Evolutionary conservation across 176 grass and related monocot species (phyloP), one percentile per base, ranked within the genome.

Genomic region (Juncus effusus): DNA sequence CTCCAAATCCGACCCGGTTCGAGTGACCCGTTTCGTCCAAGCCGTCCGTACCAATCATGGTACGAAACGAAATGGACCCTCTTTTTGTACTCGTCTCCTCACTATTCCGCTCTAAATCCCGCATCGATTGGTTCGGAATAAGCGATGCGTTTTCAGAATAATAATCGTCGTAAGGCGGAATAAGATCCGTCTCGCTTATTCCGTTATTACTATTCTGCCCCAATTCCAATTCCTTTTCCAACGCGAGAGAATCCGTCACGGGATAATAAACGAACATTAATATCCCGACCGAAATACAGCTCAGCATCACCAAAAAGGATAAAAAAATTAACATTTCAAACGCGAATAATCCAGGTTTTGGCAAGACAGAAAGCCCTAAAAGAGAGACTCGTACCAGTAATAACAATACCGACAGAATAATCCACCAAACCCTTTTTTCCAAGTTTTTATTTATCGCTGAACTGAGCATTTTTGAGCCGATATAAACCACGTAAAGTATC

Each of bases 111-210:
- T 83, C 81, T 15, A 84, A 62, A 63, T 85, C 95, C 54, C 66
- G 78, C 42, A 80, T 77, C 56, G 80, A 86, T 61, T 88, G 89
- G 66, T 93, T 93, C 40, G 75, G 75, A 67, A 94, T 65, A 16
- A 94, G 85, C 56, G 89, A 92, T 0, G 71, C 56, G 2, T 47
- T 47, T 19, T 96, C 93, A 50, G 85, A 84, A 52, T 92, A 95
- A 69, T 95, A 97, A 61, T 97, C 93, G 64, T 97, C 93, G 74
- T 89, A 97, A 54, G 93, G 93, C 59, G 83, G 59, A 74, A 91
- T 74, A 57, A 79, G 82, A 70, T 73, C 13, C 68, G 86, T 79
- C 77, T 83, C 87, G 51, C 79, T 65, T 13, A 54, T 73, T 28
- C 77, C 75, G 19, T 63, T 72, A 60, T 78, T 79, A 77, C 66